Evolutionary conservation across 257 asterid genomes (phyloP).

Genomic region (Solanum pinnatisectum): DNA sequence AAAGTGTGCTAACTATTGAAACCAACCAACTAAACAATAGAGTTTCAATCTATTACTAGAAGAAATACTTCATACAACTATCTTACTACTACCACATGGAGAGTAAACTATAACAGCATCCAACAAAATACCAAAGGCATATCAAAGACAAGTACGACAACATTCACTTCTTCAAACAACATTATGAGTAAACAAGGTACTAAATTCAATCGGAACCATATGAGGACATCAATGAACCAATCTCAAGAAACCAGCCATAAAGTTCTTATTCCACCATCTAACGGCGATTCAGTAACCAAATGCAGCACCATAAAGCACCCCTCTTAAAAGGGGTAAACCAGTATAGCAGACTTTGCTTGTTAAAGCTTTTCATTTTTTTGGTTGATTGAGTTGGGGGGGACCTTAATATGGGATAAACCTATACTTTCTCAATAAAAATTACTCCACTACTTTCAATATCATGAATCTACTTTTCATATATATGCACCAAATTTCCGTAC

Average conservation of each 20-base stretch:
- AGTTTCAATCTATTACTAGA: neutral
- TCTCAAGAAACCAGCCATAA: neutral
- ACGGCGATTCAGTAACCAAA: neutral
- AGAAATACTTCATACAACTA: neutral
- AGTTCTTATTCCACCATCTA: neutral
- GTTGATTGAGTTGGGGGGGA: neutral
- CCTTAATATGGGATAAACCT: neutral
- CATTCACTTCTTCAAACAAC: neutral
- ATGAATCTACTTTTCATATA: neutral
- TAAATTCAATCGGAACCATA: neutral
- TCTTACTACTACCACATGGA: neutral
- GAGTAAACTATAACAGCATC: neutral
- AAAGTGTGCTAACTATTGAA: neutral
- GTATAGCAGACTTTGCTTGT: neutral
- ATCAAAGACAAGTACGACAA: neutral
- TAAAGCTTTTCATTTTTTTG: neutral
- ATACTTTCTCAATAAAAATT: neutral
- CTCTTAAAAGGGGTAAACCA: neutral
- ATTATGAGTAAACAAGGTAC: neutral
- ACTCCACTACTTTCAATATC: neutral
- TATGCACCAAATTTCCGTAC: neutral
- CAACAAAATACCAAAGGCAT: neutral
- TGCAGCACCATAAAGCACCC: neutral
- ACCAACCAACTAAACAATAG: neutral
- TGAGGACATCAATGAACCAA: neutral